phyloP scores from a whole-genome alignment of 2,329 filamentous ascomycete species.

The Penicillium aurantiogriseum region DNA sequence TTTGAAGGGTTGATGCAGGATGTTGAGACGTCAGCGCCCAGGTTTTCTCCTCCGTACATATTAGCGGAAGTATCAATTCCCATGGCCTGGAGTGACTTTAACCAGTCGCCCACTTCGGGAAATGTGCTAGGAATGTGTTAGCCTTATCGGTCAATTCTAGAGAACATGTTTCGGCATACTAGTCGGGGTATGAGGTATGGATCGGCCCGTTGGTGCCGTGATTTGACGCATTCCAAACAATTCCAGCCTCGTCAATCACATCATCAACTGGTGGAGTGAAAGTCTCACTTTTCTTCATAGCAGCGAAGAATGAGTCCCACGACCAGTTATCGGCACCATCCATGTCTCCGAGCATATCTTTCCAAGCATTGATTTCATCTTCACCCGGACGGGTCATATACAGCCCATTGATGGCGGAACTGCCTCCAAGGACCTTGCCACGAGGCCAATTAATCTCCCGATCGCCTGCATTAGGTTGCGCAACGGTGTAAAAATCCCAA shows the following conservation, averaged over 20 bases:
- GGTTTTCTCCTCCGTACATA: constrained; percentile 34
- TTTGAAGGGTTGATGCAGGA: constrained; percentile 37
- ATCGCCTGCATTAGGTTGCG: constrained; percentile 29
- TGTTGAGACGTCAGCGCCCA: constrained; percentile 35
- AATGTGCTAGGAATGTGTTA: constrained; percentile 28
- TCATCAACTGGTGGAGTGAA: constrained; percentile 22
- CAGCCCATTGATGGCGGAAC: constrained; percentile 38
- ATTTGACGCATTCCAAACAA: constrained; percentile 24
- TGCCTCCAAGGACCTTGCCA: constrained; percentile 37
- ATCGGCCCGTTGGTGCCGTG: constrained; percentile 28
- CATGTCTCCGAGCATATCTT: constrained; percentile 34
- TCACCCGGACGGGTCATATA: constrained; percentile 37
- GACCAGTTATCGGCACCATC: constrained; percentile 37
- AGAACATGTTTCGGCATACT: constrained; percentile 15
- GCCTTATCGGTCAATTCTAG: background rate
- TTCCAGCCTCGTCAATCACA: constrained; percentile 23
- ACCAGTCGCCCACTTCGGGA: constrained; percentile 29
- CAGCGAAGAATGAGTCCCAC: constrained; percentile 36
- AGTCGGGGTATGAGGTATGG: constrained; percentile 28
- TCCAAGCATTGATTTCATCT: constrained; percentile 36
- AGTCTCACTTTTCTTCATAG: constrained; percentile 34
- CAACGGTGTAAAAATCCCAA: constrained; percentile 33
- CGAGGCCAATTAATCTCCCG: constrained; percentile 36
- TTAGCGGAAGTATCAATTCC: constrained; percentile 29
- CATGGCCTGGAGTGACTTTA: constrained; percentile 20